Percentiles rank a stretch among this genome's conserved stretches.
Conservation (phyloP, 164 flowering plant genomes). For the Taxillus chinensis region DNA sequence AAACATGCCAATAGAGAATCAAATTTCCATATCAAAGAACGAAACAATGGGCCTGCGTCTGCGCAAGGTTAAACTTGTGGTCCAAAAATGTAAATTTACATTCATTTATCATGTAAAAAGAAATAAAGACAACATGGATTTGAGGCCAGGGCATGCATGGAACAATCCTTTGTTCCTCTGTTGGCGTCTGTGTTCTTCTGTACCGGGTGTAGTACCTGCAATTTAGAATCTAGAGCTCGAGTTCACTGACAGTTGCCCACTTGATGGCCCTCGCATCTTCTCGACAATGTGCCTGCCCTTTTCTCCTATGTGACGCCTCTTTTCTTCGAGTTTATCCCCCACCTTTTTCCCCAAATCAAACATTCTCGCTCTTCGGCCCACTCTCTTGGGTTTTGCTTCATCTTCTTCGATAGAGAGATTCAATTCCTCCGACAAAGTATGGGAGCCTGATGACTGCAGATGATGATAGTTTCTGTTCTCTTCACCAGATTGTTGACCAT, state of each 20-base stretch:
- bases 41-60: too few relatives aligned
- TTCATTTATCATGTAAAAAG: background rate
- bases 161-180: background rate
- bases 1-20: too few relatives aligned
- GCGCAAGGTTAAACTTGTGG: too few relatives aligned
- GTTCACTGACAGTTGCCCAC: background rate
- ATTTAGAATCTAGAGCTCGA: background rate
- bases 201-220: background rate
- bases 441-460: constrained; percentile 18
- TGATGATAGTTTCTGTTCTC: constrained; percentile 14
- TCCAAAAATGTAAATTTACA: background rate
- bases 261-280: constrained; percentile 58
- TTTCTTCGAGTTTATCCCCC: constrained; percentile 90
- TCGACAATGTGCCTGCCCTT: constrained; percentile 73
- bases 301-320: constrained; percentile 71
- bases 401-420: constrained; percentile 28
- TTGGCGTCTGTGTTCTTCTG: background rate
- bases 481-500: background rate
- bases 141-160: background rate
- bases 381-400: constrained; percentile 38
- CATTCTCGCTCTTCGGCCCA: constrained; percentile 74
- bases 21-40: too few relatives aligned
- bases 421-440: constrained; percentile 15
- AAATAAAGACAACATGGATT: background rate
- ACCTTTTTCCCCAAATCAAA: constrained; percentile 79